These are phyloP conservation scores for Botrytis squamosa DNA, from an alignment of 2,329 filamentous ascomycete species.

Conservation along the genomic window DNA sequence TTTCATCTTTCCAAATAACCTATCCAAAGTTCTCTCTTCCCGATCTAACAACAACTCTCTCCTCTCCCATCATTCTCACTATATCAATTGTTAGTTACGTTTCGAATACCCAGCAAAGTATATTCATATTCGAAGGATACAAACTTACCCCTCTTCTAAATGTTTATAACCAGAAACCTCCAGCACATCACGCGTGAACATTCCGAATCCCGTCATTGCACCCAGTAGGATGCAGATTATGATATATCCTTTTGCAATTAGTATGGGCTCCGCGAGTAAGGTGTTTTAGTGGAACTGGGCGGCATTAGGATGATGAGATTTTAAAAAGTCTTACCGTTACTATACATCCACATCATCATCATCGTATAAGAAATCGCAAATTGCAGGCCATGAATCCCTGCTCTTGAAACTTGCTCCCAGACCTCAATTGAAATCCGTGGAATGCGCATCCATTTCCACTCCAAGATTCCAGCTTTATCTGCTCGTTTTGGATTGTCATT, in stretches of 20 bases:
- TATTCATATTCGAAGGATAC: neutral
- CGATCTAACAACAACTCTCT: neutral
- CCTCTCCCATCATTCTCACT: neutral
- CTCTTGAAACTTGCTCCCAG: slow-evolving; percentile 27
- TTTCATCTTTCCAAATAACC: neutral
- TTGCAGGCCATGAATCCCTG: slow-evolving; percentile 28
- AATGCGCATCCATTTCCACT: neutral
- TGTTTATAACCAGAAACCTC: neutral
- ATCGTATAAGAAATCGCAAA: slow-evolving; percentile 29
- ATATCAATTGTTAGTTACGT: neutral
- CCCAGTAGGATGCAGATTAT: slow-evolving; percentile 31
- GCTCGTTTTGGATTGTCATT: neutral
- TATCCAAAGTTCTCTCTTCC: neutral
- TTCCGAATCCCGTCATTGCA: slow-evolving; percentile 29
- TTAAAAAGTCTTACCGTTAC: slow-evolving; percentile 26
- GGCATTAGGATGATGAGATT: neutral
- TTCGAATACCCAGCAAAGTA: neutral
- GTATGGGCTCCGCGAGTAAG: neutral
- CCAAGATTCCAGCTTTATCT: neutral
- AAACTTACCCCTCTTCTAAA: neutral
- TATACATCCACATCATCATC: slow-evolving; percentile 33
- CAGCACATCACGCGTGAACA: slow-evolving; percentile 31
- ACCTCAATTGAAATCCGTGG: neutral
- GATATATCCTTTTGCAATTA: slow-evolving; percentile 27
- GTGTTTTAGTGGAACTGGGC: neutral